These are phyloP conservation scores for Ramichloridium luteum DNA, from an alignment of 2,329 filamentous ascomycete species.

Conservation along the genomic window DNA sequence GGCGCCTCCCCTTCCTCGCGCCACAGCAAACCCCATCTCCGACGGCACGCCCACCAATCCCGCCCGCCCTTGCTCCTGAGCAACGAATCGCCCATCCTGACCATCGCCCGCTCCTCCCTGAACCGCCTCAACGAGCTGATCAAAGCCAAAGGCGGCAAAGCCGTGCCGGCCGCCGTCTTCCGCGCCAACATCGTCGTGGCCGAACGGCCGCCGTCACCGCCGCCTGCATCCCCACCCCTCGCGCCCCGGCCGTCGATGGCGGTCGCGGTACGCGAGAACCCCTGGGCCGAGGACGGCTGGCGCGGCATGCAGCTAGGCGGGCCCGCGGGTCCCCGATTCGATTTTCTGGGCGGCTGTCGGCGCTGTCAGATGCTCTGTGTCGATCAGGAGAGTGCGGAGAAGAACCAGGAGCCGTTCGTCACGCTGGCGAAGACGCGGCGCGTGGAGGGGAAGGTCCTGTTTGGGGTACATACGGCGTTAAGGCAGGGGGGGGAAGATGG, in stretches of 20 bases:
- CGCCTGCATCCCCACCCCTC: no score
- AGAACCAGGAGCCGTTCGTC: slow-evolving; percentile 72
- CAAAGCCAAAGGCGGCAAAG: slow-evolving; percentile 45
- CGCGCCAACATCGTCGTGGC: slow-evolving; percentile 76
- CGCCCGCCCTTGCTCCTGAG: slow-evolving; percentile 58
- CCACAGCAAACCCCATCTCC: slow-evolving; percentile 58
- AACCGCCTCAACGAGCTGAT: slow-evolving; percentile 66
- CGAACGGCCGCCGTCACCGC: slow-evolving; percentile 31
- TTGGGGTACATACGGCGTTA: slow-evolving; percentile 61
- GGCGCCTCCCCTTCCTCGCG: slow-evolving; percentile 49
- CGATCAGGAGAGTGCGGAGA: slow-evolving; percentile 68
- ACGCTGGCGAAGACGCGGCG: slow-evolving; percentile 79
- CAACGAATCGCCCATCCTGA: slow-evolving; percentile 87
- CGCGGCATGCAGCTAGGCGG: slow-evolving; percentile 50
- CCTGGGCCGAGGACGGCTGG: slow-evolving; percentile 79
- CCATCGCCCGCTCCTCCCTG: slow-evolving; percentile 69
- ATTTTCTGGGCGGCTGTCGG: slow-evolving; percentile 71
- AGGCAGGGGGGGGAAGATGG: no score
- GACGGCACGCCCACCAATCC: slow-evolving; percentile 17
- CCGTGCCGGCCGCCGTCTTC: slow-evolving; percentile 63
- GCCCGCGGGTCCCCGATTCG: slow-evolving; percentile 40
- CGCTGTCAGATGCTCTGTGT: slow-evolving; percentile 95
- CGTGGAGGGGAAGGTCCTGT: slow-evolving; percentile 73
- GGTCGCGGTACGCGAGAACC: slow-evolving; percentile 30
- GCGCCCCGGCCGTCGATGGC: no score